Base-by-base conservation (phyloP, 129 eudicot genomes). In the Pulicaria dysenterica region DNA sequence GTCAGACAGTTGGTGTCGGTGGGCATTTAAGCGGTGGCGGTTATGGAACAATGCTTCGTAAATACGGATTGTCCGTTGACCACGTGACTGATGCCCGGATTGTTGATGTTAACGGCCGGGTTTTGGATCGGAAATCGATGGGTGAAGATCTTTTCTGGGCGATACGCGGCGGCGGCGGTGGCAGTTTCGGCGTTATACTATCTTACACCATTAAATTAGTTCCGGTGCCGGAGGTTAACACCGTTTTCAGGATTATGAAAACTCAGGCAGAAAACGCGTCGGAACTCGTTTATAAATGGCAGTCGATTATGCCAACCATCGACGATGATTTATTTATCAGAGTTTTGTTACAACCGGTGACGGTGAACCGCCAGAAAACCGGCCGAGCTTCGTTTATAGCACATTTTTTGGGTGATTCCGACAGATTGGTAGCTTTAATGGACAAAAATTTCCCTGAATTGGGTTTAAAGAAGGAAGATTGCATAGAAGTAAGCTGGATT, bases 71-170 rank as follows among this genome's bases (percentile, higher is more conserved):
- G 0, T 42, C 88, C 0, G 80, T 80, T 1, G 91, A 86, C 62
- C 83, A 86, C 9, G 70, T 86, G 13, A 49, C 71, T 4, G 88
- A 86, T 50, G 88, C 88, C 0, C 44, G 58, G 3, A 72, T 86
- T 2, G 79, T 83, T 3, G 80, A 79, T 6, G 70, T 66, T 0
- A 46, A 67, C 0, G 91, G 91, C 0, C 69, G 51, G 10, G 10
- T 86, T 34, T 50, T 64, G 46, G 72, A 83, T 16, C 36, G 86
- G 9, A 53, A 74, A 19, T 54, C 86, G 4, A 86, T 86, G 91
- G 91, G 91, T 0, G 91, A 83, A 43, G 91, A 83, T 62, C 44
- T 86, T 14, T 86, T 86, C 66, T 86, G 91, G 91, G 87, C 91
- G 4, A 77, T 86, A 7, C 65, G 83, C 0, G 91, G 88, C 1